Conservation (phyloP, 805 yeast species). For the Metschnikowia cubensis region DNA sequence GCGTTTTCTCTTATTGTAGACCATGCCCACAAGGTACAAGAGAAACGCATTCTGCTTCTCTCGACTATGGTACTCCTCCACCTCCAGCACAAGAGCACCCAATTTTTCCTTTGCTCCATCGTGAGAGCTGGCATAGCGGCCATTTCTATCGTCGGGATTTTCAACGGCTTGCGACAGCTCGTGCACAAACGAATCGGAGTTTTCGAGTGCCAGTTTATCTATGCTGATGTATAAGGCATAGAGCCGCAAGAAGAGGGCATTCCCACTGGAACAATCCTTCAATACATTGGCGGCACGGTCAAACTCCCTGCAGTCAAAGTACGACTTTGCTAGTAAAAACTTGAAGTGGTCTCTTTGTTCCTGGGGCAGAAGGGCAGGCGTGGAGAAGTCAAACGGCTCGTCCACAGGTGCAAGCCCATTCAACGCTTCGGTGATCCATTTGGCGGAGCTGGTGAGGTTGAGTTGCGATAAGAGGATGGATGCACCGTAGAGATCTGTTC, state of each 20-base stretch:
- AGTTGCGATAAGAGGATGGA: slow-evolving; percentile 46
- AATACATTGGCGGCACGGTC: slow-evolving; percentile 68
- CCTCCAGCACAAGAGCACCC: slow-evolving; percentile 31
- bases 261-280: slow-evolving; percentile 46
- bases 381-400: slow-evolving; percentile 15
- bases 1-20: slow-evolving; percentile 60
- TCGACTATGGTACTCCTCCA: slow-evolving; percentile 29
- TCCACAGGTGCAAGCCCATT: slow-evolving; percentile 45
- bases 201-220: slow-evolving; percentile 71
- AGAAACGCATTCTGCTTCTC: slow-evolving; percentile 50
- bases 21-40: slow-evolving; percentile 66
- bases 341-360: slow-evolving; percentile 43
- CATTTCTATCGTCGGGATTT: neutral
- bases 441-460: slow-evolving; percentile 65
- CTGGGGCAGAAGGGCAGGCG: slow-evolving; percentile 13
- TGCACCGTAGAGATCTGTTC: slow-evolving; percentile 28
- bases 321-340: slow-evolving; percentile 60
- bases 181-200: slow-evolving; percentile 61
- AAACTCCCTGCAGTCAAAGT: slow-evolving; percentile 81
- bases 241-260: slow-evolving; percentile 56
- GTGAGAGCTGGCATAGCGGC: neutral
- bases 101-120: slow-evolving; percentile 2
- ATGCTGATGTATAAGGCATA: slow-evolving; percentile 73
- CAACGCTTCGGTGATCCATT: slow-evolving; percentile 82
- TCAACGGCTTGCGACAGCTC: slow-evolving; percentile 17